A percentile compares a stretch with the other conserved stretches of the same genome.
Evolutionary conservation across 441 rosid species (phyloP).

Genomic region (Gossypium trilobum): DNA sequence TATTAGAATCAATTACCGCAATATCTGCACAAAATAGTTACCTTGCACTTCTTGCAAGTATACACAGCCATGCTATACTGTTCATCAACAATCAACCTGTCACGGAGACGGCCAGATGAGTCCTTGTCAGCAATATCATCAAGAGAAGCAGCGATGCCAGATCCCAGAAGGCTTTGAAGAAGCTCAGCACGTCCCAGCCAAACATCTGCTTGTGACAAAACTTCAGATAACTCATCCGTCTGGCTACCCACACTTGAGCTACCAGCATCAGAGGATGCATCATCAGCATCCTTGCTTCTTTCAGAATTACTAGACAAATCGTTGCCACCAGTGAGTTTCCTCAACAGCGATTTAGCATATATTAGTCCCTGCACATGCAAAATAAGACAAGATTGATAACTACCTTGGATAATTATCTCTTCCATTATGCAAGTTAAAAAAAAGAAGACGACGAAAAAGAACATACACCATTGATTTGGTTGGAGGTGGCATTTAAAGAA

Average conservation of each 20-base stretch:
- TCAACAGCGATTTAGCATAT: constrained; percentile 73
- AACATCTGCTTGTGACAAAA: constrained; percentile 52
- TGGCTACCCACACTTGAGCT: constrained; percentile 87
- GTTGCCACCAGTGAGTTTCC: constrained; percentile 62
- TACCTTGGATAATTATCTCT: neutral
- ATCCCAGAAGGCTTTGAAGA: constrained; percentile 94
- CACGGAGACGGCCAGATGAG: constrained; percentile 74
- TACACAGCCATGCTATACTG: constrained; percentile 98
- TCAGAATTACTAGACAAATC: constrained; percentile 52
- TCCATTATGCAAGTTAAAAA: neutral
- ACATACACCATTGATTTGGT: neutral
- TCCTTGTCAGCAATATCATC: constrained; percentile 87
- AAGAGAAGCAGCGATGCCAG: constrained; percentile 92
- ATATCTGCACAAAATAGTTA: constrained; percentile 27
- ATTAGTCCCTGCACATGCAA: constrained; percentile 61
- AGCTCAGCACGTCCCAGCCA: constrained; percentile 96
- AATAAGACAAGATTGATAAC: constrained; percentile 11
- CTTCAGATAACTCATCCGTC: constrained; percentile 72
- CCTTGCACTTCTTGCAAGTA: constrained; percentile 98
- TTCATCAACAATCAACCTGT: constrained; percentile 83
- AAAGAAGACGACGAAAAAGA: neutral
- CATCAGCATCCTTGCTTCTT: constrained; percentile 72
- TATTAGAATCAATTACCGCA: constrained; percentile 14
- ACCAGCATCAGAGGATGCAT: constrained; percentile 87
- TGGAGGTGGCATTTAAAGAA: neutral